Evolutionary conservation across 1,284 basidiomycete species (phyloP).

Genomic region (Malassezia dermatis): DNA sequence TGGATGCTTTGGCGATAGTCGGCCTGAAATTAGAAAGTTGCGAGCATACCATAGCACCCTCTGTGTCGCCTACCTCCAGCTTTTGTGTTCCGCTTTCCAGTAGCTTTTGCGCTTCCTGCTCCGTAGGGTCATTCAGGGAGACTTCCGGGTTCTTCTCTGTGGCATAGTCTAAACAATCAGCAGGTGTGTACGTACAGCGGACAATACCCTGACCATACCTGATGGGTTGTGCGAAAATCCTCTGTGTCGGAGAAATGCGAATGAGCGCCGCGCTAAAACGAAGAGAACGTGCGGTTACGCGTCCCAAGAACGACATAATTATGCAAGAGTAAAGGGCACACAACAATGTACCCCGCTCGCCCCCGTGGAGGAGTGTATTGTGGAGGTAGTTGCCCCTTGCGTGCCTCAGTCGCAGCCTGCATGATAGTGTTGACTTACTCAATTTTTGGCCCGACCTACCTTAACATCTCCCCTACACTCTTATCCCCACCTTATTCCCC

Average conservation of each 20-base stretch:
- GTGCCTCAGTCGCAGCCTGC: neutral
- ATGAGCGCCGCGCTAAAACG: neutral
- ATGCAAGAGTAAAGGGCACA: neutral
- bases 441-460: neutral
- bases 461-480: neutral
- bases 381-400: slow-evolving; percentile 1
- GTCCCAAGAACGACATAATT: neutral
- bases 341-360: neutral
- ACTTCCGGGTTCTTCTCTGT: slow-evolving; percentile 6
- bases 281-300: neutral
- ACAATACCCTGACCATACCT: neutral
- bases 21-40: slow-evolving; percentile 27
- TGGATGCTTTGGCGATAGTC: slow-evolving; percentile 70
- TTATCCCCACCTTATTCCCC: neutral
- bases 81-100: slow-evolving; percentile 76
- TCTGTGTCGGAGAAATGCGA: neutral
- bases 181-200: neutral
- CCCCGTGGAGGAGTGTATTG: neutral
- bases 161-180: neutral
- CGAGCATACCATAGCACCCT: slow-evolving; percentile 47
- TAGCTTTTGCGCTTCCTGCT: slow-evolving; percentile 67
- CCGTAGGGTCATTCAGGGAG: slow-evolving; percentile 60
- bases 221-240: neutral
- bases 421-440: neutral
- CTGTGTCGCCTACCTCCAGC: slow-evolving; percentile 78